Evolutionary conservation across 1,139 yeast genomes (phyloP).

Genomic region (Blastobotrys illinoisensis): DNA sequence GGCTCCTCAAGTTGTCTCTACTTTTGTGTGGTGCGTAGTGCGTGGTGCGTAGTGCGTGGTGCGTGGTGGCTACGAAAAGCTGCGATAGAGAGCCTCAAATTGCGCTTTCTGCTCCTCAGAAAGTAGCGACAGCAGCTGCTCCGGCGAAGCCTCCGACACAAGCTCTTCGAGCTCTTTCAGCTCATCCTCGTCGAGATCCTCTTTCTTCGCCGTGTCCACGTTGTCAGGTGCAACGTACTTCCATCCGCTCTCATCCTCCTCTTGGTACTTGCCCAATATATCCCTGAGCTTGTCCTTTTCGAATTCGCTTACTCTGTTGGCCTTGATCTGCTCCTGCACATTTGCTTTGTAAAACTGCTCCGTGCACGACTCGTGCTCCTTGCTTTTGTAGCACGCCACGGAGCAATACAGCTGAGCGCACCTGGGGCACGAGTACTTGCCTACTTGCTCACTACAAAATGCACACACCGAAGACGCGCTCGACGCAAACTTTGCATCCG

Average conservation of each 20-base stretch:
- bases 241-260: constrained; percentile 18
- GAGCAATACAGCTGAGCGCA: constrained; percentile 22
- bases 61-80: too few species aligned
- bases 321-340: constrained; percentile 11
- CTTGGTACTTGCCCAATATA: constrained; percentile 15
- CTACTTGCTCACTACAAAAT: constrained; percentile 14
- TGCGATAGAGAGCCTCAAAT: constrained; percentile 9
- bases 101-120: constrained; percentile 16
- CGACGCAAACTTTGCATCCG: neutral
- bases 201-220: constrained; percentile 3
- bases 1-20: too few species aligned
- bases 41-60: too few species aligned
- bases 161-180: constrained; percentile 12
- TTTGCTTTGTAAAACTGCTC: constrained; percentile 18
- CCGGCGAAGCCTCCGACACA: constrained; percentile 16
- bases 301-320: constrained; percentile 5
- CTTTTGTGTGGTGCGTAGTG: too few species aligned
- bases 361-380: constrained; percentile 18
- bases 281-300: constrained; percentile 16
- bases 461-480: constrained; percentile 9
- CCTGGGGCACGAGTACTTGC: constrained; percentile 23
- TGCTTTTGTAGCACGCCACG: constrained; percentile 21
- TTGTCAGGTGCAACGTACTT: constrained; percentile 18
- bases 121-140: constrained; percentile 17
- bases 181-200: constrained; percentile 11